A percentile compares a stretch with the other conserved stretches of the same genome.
These are phyloP conservation scores for Henckelia pumila DNA, from an alignment of 257 asterid species.

Conservation along the genomic window DNA sequence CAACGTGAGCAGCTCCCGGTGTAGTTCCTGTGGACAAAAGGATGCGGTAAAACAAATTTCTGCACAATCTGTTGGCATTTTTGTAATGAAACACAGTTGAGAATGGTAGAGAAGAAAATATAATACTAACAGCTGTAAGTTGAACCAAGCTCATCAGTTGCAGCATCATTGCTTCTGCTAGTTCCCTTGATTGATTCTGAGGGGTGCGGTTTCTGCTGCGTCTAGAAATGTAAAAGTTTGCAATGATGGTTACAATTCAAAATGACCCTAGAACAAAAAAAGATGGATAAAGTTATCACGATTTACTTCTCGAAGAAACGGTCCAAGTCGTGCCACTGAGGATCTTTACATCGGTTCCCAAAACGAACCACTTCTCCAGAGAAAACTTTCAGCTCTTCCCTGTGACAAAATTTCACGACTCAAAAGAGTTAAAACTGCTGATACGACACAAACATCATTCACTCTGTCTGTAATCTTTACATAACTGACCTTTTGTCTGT, in stretches of 20 bases:
- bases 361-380: constrained; percentile 78
- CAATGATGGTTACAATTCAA: constrained; percentile 9
- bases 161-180: constrained; percentile 60
- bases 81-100: constrained; percentile 1
- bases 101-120: constrained; percentile 8
- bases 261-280: constrained; percentile 15
- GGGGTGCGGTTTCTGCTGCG: constrained; percentile 62
- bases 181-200: constrained; percentile 52
- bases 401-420: constrained; percentile 15
- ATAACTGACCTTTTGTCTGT: constrained; percentile 64
- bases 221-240: constrained; percentile 33
- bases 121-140: constrained; percentile 71
- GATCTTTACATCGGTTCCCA: constrained; percentile 81
- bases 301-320: constrained; percentile 77
- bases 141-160: constrained; percentile 64
- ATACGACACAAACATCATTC: too few relatives aligned
- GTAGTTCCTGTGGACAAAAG: constrained; percentile 55
- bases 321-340: constrained; percentile 90
- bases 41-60: constrained; percentile 2
- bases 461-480: not conserved
- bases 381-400: constrained; percentile 76
- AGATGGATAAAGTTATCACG: constrained; percentile 11
- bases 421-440: too few relatives aligned
- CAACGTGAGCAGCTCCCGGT: constrained; percentile 57
- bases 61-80: constrained; percentile 17